Base-by-base conservation (phyloP, 2,329 filamentous ascomycete genomes). In the Sclerotinia subarctica region DNA sequence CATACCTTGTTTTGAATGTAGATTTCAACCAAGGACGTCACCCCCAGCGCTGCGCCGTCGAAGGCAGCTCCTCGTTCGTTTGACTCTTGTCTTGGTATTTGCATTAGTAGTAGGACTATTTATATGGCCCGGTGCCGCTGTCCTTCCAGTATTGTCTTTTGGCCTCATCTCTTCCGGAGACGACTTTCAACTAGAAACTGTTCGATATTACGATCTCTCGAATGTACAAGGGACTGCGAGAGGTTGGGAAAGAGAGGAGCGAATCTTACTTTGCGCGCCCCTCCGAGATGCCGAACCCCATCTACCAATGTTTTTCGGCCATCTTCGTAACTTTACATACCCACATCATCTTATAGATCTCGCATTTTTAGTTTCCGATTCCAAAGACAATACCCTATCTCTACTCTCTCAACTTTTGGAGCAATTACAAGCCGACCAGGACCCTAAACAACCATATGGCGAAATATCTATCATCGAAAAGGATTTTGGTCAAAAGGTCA, bases 381-480 rank as follows among this genome's bases (percentile, higher is more conserved):
- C 95, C 44, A 97, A 97, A 78, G 95, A 99, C 77, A 87, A 90
- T 70, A 99, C 95, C 0, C 83, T 97, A 49, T 80, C 87, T 44
- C 84, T 95, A 58, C 85, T 99, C 63, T 87, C 89, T 6, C 83
- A 91, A 68, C 88, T 91, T 75, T 82, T 99, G 65, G 87, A 92
- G 73, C 86, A 88, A 52, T 85, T 97, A 19, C 95, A 99, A 80
- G 88, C 87, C 32, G 87, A 95, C 70, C 83, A 89, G 29, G 91
- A 97, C 74, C 88, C 90, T 15, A 89, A 88, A 74, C 89, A 94
- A 80, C 89, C 90, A 21, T 99, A 94, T 77, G 95, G 95, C 70
- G 95, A 99, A 81, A 95, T 99, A 69, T 97, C 93, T 0, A 95
- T 99, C 69, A 94, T 99, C 72, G 93, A 98, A 81, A 99, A 99